Conservation (phyloP, 2,329 filamentous ascomycete species). For the Xylaria sp. region DNA sequence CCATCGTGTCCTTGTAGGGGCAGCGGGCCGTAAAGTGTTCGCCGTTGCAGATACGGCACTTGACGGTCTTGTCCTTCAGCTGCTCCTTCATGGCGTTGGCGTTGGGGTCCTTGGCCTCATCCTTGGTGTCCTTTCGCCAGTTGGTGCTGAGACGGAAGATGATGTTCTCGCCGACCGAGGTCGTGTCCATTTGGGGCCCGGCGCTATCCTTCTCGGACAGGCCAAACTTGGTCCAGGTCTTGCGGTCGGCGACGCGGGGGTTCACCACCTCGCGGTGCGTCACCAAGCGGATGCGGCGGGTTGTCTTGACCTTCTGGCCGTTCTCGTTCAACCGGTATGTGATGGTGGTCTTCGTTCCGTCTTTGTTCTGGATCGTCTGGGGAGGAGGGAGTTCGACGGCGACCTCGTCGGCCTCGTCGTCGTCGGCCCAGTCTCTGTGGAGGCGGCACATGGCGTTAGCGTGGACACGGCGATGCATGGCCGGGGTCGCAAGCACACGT, state of each 20-base stretch:
- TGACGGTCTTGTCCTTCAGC: constrained; percentile 99
- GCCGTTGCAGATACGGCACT: constrained; percentile 98
- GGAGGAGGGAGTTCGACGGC: constrained; percentile 78
- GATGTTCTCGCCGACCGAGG: constrained; percentile 96
- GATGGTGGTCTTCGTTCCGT: constrained; percentile 96
- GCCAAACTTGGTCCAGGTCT: constrained; percentile 93
- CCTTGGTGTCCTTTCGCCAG: constrained; percentile 91
- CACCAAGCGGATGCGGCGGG: constrained; percentile 91
- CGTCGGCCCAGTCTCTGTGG: constrained; percentile 87
- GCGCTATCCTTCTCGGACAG: constrained; percentile 83
- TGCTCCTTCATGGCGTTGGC: constrained; percentile 81
- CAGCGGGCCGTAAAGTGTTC: constrained; percentile 99
- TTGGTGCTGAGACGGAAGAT: constrained; percentile 92
- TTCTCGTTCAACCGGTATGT: constrained; percentile 91
- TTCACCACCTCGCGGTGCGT: constrained; percentile 94
- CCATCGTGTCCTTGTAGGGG: constrained; percentile 99
- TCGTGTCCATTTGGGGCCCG: constrained; percentile 89
- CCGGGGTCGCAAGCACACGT: constrained; percentile 2
- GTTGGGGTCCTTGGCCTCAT: constrained; percentile 79
- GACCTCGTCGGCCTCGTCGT: constrained; percentile 86
- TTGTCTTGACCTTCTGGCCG: constrained; percentile 96
- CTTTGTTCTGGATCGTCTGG: constrained; percentile 95
- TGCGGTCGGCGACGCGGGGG: constrained; percentile 94
- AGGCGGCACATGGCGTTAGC: constrained; percentile 19
- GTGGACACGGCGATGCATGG: background rate